Base-by-base conservation (phyloP, 192 early-diverging fungal genomes). In the Rhizoclosmatium globosum region DNA sequence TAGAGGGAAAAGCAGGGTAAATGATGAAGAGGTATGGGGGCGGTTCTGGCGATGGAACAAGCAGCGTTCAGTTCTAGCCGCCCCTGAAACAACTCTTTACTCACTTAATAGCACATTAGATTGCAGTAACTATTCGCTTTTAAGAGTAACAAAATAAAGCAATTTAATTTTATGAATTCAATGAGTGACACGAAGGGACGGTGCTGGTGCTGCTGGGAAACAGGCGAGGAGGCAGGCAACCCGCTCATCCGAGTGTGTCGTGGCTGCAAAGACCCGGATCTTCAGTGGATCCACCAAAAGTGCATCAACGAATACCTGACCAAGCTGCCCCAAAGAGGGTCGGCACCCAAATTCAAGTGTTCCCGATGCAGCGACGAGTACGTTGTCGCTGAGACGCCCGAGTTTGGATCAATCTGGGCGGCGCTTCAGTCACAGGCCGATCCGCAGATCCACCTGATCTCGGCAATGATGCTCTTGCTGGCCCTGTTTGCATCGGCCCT, bases 211-310 rank as follows among this genome's bases (percentile, higher is more conserved):
- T 83, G 82, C 53, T 83, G 82, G 82, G 78, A 77, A 64, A 45
- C 46, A 21, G 69, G 64, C 0, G 84, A 85, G 13, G 74, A 74
- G 19, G 31, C 13, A 3, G 39, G n/a, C 13, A 80, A 87, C 77
- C 86, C 83, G 21, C 81, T 87, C 9, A 80, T 88, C 48, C 79
- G 87, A 43, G 87, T 83, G 3, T 89, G 88, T 66, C 60, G 23
- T 21, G 84, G 84, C 43, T 89, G 88, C 79, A 89, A 85, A 74
- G 88, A 89, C 81, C 71, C 58, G 9, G 88, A 89, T 67, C 68
- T 89, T 53, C 88, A 88, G 48, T 89, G 67, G 57, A 84, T 86
- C 62, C 88, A 89, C 74, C 87, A 88, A 64, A 47, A 68, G 6
- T 89, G 88, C 75, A 75, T 89, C 38, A 78, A 89, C 76, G 68